Base-by-base conservation (phyloP, 164 flowering plant species). In the Taxillus chinensis region DNA sequence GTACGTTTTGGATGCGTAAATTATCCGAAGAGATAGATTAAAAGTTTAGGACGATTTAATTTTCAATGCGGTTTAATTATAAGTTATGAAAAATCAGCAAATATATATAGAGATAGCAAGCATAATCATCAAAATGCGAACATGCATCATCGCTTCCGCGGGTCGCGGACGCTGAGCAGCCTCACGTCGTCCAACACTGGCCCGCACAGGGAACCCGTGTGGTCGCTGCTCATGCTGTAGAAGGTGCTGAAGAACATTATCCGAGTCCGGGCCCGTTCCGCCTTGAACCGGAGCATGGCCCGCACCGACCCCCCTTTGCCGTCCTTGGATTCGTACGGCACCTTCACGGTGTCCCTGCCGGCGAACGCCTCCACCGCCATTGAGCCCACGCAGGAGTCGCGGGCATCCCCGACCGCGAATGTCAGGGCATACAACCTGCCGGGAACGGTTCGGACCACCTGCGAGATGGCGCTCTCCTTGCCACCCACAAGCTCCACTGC, bases 101-200 rank as follows among this genome's bases (percentile, higher is more conserved):
- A n/a, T n/a, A 27, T 27, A 27, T 27, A 27, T 27, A 27, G 27
- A 27, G 27, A 27, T 27, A 27, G 27, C 27, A 27, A 27, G 27
- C 27, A 27, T n/a, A n/a, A n/a, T 27, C 27, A 27, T 27, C 27
- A 27, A 27, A 27, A 27, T 27, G 27, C 27, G 27, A 0, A 27
- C 27, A 27, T 27, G 27, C 27, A 27, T 27, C 27, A 27, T 27
- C 27, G 27, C 27, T 27, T 27, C 37, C 42, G 16, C 46, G n/a
- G 61, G 6, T 41, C 71, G 5, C 86, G 80, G 2, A 78, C 68
- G 37, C 82, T 75, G 6, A 89, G 51, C 62, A 89, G 55, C 72
- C 62, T 80, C 50, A 87, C 87, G 57, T 86, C 89, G 57, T 90
- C 95, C 3, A 90, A 12, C 2, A 86, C 87, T 1, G 97, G 97